Evolutionary conservation across 331 rosid species (phyloP), one percentile per base, ranked within the genome.

Genomic region (Telfairia occidentalis): DNA sequence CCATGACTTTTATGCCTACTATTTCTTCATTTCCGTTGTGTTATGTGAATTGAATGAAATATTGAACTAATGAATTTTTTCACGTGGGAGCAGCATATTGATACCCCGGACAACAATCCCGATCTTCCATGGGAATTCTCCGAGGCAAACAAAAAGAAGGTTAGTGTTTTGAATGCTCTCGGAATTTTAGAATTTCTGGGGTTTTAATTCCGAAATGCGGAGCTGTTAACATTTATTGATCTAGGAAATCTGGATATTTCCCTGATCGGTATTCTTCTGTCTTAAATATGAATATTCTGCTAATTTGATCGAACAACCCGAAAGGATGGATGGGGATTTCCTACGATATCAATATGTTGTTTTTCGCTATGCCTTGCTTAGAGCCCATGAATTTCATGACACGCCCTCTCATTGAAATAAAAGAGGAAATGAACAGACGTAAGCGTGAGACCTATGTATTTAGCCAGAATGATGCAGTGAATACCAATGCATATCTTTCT

Each of bases 51-150:
- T 48, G 7, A 60, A 29, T 63, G 66, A 32, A 38, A 7, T 19
- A 49, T 23, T 29, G 64, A 34, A 58, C 32, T 66, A 43, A 77
- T 76, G 53, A 75, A 40, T 78, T 24, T 66, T 66, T 77, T 73
- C 5, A 71, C 50, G 32, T 76, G 35, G 71, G 71, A 43, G 74
- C 86, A 94, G 97, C 98, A 91, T 84, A 66, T 95, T 79, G 96
- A 95, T 75, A 49, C 96, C 35, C 96, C 96, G 26, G 97, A 95
- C 35, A 95, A 91, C 81, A 91, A 85, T 45, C 87, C 96, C 1
- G 89, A 91, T 71, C 83, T 87, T 46, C 89, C 88, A 0, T 95
- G 98, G 98, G 90, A 91, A 76, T 95, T 95, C 87, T n/a, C 59
- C 5, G 83, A 74, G 19, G 78, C 78, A 34, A 91, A 95, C 83